Evolutionary conservation across 2,329 filamentous ascomycete species (phyloP), one percentile per base, ranked within the genome.

Genomic region (Cytospora schulzeri): DNA sequence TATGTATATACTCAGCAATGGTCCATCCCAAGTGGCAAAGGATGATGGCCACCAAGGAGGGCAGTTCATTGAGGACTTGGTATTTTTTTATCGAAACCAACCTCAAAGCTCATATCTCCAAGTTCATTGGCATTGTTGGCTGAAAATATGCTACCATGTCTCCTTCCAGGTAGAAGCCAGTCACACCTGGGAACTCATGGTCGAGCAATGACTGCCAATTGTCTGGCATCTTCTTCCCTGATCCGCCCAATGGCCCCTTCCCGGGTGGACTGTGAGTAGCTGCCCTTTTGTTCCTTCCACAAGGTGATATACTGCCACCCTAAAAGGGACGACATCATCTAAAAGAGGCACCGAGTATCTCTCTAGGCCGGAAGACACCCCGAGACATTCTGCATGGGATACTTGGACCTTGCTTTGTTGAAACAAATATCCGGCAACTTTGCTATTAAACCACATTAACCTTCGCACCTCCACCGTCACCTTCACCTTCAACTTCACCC

Each of bases 401-500:
- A 38, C 35, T 62, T 12, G 5, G 17, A 51, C 26, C 28, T n/a
- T 35, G 41, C 6, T 11, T 51, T 15, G 38, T 45, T n/a, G 28
- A 14, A 9, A 7, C 31, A 28, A 7, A 19, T 11, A 14, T 55
- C 38, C 22, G 51, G 50, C 52, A 50, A 51, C 51, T 52, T 62
- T 62, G 35, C 52, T 26, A 19, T 4, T 12, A 15, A 50, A 24
- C 52, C 26, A 26, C 11, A 11, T 11, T 28, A 33, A 41, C 50
- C 59, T 62, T 62, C 48, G n/a, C n/a, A n/a, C n/a, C n/a, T n/a
- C 52, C 33, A 24, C 6, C 31, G 4, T 26, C 45, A 38, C 48
- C 59, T 61, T 61, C 48, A 35, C 33, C 19, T 4, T 19, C 28
- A 35, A 19, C n/a, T n/a, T n/a, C n/a, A n/a, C n/a, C n/a, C n/a